These are phyloP conservation scores for Inosperma sp. DNA, from an alignment of 768 basidiomycete species.

Conservation along the genomic window DNA sequence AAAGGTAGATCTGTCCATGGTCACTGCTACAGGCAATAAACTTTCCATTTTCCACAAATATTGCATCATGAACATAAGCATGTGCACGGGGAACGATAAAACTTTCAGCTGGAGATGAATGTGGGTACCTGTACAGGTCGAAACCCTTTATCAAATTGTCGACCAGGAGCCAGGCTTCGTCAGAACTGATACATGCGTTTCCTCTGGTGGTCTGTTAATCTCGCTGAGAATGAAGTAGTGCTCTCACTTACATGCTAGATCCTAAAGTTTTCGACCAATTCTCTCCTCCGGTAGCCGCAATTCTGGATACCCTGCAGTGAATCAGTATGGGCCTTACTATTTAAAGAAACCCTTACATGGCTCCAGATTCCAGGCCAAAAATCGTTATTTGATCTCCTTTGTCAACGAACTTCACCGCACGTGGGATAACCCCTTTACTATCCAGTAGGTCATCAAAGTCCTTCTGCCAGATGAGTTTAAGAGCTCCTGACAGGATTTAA, in stretches of 20 bases:
- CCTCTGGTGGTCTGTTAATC: not conserved
- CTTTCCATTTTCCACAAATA: not conserved
- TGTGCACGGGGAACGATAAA: not conserved
- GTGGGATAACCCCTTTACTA: too few species aligned
- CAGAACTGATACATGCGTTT: not conserved
- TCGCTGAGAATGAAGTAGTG: not conserved
- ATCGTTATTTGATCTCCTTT: slow-evolving; percentile 6
- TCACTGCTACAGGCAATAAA: slow-evolving; percentile 12
- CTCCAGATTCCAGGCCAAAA: slow-evolving; percentile 11
- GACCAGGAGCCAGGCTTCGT: slow-evolving; percentile 5
- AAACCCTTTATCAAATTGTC: slow-evolving; percentile 13
- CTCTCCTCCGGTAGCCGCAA: not conserved
- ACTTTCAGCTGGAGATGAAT: slow-evolving; percentile 1
- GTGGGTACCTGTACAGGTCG: slow-evolving; percentile 7
- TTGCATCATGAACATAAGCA: slow-evolving; percentile 5
- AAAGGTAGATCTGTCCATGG: slow-evolving; percentile 11
- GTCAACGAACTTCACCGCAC: slow-evolving; percentile 7
- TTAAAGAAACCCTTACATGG: too few species aligned
- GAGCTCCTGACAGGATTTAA: not conserved
- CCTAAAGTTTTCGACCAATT: too few species aligned
- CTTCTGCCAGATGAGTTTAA: not conserved
- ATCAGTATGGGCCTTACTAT: too few species aligned
- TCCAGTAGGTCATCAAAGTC: too few species aligned
- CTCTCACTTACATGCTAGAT: slow-evolving; percentile 11
- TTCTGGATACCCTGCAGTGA: too few species aligned